Percentiles rank a stretch among this genome's conserved stretches.
Evolutionary conservation across 2,329 filamentous ascomycete species (phyloP).

Genomic region (Aspergillus sp.): DNA sequence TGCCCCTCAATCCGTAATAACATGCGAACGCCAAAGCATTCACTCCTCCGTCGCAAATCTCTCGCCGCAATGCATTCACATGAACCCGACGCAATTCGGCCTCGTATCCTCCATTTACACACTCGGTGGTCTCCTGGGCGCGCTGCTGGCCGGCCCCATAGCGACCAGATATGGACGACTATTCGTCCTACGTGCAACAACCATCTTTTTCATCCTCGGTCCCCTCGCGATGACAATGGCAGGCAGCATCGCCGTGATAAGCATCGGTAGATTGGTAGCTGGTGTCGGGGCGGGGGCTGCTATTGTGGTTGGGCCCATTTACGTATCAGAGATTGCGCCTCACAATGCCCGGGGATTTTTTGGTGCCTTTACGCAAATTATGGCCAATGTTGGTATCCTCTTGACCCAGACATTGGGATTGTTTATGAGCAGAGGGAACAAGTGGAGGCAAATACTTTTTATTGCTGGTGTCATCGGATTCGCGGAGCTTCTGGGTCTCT

Average conservation of each 20-base stretch:
- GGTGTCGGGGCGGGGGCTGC: constrained; percentile 81
- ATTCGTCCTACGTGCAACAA: constrained; percentile 68
- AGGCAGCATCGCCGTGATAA: constrained; percentile 59
- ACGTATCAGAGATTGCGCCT: constrained; percentile 86
- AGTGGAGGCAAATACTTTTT: constrained; percentile 79
- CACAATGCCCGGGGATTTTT: constrained; percentile 70
- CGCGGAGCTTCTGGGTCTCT: constrained; percentile 62
- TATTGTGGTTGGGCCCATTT: constrained; percentile 88
- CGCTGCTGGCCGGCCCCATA: constrained; percentile 71
- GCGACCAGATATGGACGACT: constrained; percentile 70
- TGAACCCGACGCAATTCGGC: constrained; percentile 75
- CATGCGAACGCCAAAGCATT: constrained; percentile 62
- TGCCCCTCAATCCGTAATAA: constrained; percentile 87
- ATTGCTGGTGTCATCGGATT: constrained; percentile 63
- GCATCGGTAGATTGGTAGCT: constrained; percentile 67
- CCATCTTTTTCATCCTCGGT: constrained; percentile 67
- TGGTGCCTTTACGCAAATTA: constrained; percentile 75
- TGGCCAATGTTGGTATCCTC: constrained; percentile 87
- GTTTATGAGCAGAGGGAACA: constrained; percentile 70
- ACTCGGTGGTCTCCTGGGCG: constrained; percentile 77
- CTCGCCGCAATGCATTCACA: constrained; percentile 70
- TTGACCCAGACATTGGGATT: constrained; percentile 76
- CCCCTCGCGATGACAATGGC: constrained; percentile 70
- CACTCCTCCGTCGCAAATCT: constrained; percentile 13
- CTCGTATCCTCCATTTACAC: constrained; percentile 87